Percentiles rank a stretch among this genome's conserved stretches.
Evolutionary conservation across 2,329 filamentous ascomycete species (phyloP).

Genomic region (Pseudogymnoascus sp.): DNA sequence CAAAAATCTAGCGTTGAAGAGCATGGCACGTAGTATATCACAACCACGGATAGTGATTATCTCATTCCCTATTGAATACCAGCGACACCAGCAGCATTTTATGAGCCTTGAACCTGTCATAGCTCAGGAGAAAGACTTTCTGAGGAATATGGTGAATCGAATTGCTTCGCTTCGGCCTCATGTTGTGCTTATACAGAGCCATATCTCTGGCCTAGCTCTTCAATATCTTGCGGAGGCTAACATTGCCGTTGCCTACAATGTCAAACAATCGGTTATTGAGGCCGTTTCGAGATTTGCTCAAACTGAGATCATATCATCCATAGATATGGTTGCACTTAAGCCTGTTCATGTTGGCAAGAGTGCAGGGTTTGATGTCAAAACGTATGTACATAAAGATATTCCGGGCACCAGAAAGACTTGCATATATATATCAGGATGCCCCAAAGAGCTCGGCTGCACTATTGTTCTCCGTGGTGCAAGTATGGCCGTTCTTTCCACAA

Average conservation of each 20-base stretch:
- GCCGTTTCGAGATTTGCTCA: constrained; percentile 89
- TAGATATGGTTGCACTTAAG: constrained; percentile 80
- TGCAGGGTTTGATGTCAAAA: constrained; percentile 88
- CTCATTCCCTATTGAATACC: constrained; percentile 93
- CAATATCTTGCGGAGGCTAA: constrained; percentile 82
- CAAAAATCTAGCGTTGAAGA: constrained; percentile 93
- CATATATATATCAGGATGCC: constrained; percentile 87
- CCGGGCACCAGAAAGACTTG: constrained; percentile 83
- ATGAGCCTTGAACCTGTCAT: constrained; percentile 98
- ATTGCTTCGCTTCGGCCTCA: constrained; percentile 82
- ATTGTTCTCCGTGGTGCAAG: constrained; percentile 83
- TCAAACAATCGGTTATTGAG: constrained; percentile 91
- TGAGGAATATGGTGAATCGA: constrained; percentile 83
- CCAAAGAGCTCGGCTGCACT: constrained; percentile 85
- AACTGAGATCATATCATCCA: constrained; percentile 85
- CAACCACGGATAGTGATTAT: constrained; percentile 86
- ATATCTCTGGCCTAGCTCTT: constrained; percentile 84
- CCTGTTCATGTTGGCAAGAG: constrained; percentile 71
- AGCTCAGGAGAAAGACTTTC: constrained; percentile 88
- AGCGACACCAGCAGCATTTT: constrained; percentile 85
- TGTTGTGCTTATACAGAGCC: constrained; percentile 83
- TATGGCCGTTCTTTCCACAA: constrained; percentile 60
- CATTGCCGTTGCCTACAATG: constrained; percentile 91
- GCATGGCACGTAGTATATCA: constrained; percentile 80
- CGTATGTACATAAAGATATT: constrained; percentile 74